Conservation (phyloP, 305 asterid species). For the Fraxinus xanthoxyloides region DNA sequence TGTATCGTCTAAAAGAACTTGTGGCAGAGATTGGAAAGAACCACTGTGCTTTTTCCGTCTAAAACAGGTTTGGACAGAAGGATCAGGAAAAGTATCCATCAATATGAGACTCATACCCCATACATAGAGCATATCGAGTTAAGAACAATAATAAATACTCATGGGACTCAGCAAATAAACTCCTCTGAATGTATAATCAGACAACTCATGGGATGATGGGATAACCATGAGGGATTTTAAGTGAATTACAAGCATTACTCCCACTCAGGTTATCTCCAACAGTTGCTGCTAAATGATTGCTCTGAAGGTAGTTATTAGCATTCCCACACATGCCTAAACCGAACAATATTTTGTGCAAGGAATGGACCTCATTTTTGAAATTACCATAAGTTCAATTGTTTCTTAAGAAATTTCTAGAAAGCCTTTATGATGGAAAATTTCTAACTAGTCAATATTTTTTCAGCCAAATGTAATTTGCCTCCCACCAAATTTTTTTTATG, state of each 20-base stretch:
- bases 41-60: background rate
- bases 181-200: background rate
- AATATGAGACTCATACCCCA: background rate
- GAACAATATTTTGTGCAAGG: background rate
- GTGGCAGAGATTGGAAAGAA: background rate
- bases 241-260: background rate
- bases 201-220: background rate
- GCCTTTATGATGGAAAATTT: background rate
- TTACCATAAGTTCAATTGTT: background rate
- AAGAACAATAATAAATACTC: background rate
- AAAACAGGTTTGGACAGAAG: background rate
- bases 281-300: background rate
- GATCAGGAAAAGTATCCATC: background rate
- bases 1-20: background rate
- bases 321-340: background rate
- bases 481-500: background rate
- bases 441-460: background rate
- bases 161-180: background rate
- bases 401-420: background rate
- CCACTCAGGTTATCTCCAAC: background rate
- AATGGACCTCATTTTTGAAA: background rate
- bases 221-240: background rate
- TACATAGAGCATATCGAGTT: background rate
- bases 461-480: background rate
- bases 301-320: background rate